Evolutionary conservation across 164 flowering plant species (phyloP).

Genomic region (Liquidambar formosana): DNA sequence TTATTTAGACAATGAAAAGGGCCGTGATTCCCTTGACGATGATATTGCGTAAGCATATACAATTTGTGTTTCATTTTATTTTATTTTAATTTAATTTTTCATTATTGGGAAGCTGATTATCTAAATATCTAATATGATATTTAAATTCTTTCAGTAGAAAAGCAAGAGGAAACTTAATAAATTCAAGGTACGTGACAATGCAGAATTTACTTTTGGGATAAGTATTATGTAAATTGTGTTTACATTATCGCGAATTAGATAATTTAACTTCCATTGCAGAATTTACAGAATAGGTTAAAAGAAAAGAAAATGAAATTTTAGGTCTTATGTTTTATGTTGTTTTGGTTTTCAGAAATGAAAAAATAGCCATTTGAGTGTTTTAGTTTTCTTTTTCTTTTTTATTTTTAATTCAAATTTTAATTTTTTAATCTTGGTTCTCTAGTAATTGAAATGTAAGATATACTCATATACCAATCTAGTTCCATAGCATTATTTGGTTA

Average conservation of each 20-base stretch:
- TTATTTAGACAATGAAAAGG: conserved; percentile 34
- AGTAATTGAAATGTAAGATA: too few species aligned
- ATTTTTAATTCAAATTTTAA: too few species aligned
- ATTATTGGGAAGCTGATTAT: not conserved
- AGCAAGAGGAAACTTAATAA: conserved; percentile 7
- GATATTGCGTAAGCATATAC: conserved; percentile 20
- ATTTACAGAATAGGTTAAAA: not conserved
- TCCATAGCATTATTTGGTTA: not conserved
- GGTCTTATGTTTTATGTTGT: not conserved
- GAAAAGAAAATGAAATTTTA: not conserved
- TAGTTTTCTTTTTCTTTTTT: not conserved
- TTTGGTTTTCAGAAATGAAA: not conserved
- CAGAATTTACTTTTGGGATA: too few species aligned
- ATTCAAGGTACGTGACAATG: conserved; percentile 11
- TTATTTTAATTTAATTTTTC: not conserved
- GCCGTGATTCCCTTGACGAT: conserved; percentile 8
- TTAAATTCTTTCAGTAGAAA: conserved; percentile 5
- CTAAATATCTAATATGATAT: not conserved
- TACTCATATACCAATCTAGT: too few species aligned
- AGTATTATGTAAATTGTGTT: not conserved
- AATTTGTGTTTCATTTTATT: not conserved
- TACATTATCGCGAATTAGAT: too few species aligned
- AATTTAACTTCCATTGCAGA: too few species aligned
- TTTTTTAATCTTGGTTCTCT: too few species aligned
- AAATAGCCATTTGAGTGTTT: not conserved